Evolutionary conservation across 352 stramenopile genomes (phyloP), one percentile per base, ranked within the genome.

Genomic region (Salisapilia sapeloensis): DNA sequence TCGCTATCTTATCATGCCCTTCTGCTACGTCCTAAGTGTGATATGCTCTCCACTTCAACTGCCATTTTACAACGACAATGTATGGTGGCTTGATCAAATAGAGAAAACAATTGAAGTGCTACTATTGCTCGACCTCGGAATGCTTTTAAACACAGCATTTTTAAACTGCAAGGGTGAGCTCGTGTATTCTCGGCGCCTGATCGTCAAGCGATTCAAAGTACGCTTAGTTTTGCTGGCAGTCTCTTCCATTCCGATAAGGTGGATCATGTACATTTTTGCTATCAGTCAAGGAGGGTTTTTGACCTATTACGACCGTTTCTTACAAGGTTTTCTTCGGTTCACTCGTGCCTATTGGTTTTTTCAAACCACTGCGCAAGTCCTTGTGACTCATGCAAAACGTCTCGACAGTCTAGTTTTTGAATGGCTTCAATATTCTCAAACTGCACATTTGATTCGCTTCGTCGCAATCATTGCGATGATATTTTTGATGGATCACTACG

Each of bases 71-170:
- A n/a, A n/a, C n/a, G n/a, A n/a, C n/a, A n/a, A n/a, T n/a, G n/a
- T n/a, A n/a, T n/a, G n/a, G n/a, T n/a, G n/a, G n/a, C n/a, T n/a
- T n/a, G n/a, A n/a, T n/a, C n/a, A n/a, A n/a, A n/a, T n/a, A n/a
- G n/a, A n/a, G n/a, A n/a, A n/a, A n/a, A n/a, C n/a, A n/a, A n/a
- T n/a, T n/a, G n/a, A n/a, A n/a, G n/a, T n/a, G n/a, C n/a, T n/a
- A n/a, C n/a, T n/a, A n/a, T n/a, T 50, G 9, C 9, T 60, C 11
- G 46, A 62, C 8, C 36, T 55, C 6, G 7, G 56, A 27, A 15
- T 60, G 14, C 40, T 35, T 7, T 44, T 69, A 14, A 51, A 60
- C 38, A 64, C 53, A 9, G 38, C 46, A 6, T 64, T 53, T 25
- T 12, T 51, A 8, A 49, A 51, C 14, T 44, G 46, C 21, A 45